These are phyloP conservation scores for Geotrichum reessii DNA, from an alignment of 1,139 yeast species.

Conservation along the genomic window DNA sequence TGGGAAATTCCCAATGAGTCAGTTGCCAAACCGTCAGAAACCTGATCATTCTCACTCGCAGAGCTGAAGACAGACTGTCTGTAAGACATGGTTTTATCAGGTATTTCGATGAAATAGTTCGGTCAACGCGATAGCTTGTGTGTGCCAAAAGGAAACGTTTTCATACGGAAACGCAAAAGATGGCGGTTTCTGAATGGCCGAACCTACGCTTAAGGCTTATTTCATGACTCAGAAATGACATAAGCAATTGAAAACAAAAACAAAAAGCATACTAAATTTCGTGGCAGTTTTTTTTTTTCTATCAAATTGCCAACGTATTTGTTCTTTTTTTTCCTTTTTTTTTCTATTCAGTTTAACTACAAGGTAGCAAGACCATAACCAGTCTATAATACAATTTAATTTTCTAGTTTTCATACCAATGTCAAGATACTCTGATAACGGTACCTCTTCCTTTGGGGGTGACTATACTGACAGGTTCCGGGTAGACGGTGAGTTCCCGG, in stretches of 20 bases:
- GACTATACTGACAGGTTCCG: conserved; percentile 39
- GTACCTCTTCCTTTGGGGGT: conserved; percentile 20
- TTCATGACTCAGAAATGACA: background rate
- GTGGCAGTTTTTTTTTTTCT: conserved; percentile 2
- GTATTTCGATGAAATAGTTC: background rate
- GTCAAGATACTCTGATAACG: conserved; percentile 18
- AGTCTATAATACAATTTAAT: background rate
- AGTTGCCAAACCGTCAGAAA: background rate
- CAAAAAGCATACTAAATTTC: background rate
- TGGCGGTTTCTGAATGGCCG: background rate
- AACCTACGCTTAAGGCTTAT: background rate
- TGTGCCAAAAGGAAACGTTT: background rate
- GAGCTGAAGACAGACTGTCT: background rate
- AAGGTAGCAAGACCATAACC: background rate
- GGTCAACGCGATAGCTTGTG: background rate
- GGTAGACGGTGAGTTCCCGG: conserved; percentile 29
- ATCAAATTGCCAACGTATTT: background rate
- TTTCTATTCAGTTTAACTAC: background rate
- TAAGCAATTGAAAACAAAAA: background rate
- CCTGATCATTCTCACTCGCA: background rate
- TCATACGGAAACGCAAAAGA: background rate
- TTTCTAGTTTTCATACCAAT: background rate
- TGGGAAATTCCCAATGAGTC: conserved; percentile 15
- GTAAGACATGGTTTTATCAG: background rate
- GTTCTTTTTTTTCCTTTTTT: background rate